phyloP scores from a whole-genome alignment of 257 asterid genomes.

The Cruciata laevipes region DNA sequence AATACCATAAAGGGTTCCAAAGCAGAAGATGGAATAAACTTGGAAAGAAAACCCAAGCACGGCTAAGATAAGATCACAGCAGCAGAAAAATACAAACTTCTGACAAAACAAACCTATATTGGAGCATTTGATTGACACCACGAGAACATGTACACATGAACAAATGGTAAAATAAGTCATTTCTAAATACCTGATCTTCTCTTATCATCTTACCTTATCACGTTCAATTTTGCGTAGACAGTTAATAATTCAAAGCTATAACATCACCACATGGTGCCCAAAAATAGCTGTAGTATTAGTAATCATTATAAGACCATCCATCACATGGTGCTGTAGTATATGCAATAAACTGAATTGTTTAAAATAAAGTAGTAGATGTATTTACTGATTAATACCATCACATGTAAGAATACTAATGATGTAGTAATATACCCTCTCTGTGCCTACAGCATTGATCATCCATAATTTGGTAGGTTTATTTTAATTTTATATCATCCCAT shows the following conservation, averaged over 20 bases:
- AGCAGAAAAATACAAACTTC: background rate
- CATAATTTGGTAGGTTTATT: conserved; percentile 1
- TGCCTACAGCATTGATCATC: background rate
- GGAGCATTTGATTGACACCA: background rate
- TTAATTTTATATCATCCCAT: background rate
- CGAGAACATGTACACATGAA: background rate
- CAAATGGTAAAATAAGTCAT: background rate
- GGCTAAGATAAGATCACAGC: too few relatives aligned
- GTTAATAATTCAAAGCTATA: background rate
- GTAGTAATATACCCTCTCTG: background rate
- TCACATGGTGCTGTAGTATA: too few relatives aligned
- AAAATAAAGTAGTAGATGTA: background rate
- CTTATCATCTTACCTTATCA: background rate
- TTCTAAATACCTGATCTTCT: background rate
- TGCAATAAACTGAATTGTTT: background rate
- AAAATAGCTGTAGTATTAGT: background rate
- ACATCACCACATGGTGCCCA: background rate
- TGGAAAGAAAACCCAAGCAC: background rate
- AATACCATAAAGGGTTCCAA: background rate
- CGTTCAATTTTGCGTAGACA: background rate
- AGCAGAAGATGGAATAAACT: background rate
- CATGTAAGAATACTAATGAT: background rate
- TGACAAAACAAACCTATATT: background rate
- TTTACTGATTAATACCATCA: background rate
- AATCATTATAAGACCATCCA: background rate